Percentiles rank a stretch among this genome's conserved stretches.
Evolutionary conservation across 148 eudicot genomes (phyloP).

Genomic region (Rhododendron ferrugineum): DNA sequence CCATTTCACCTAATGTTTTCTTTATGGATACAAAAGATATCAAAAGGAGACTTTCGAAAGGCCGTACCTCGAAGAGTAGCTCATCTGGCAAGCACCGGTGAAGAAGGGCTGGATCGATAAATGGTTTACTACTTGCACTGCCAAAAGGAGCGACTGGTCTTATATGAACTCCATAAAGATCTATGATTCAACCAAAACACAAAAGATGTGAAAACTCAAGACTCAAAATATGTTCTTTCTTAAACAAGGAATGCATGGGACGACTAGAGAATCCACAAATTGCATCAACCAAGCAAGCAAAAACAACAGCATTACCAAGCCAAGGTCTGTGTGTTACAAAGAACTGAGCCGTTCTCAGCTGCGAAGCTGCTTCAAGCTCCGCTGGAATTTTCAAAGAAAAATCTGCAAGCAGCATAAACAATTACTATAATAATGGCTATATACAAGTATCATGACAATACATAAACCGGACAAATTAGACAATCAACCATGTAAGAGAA

Average conservation of each 20-base stretch:
- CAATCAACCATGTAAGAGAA: not conserved
- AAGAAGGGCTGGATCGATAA: conserved; percentile 60
- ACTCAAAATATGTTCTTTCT: not conserved
- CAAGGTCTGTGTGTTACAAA: conserved; percentile 73
- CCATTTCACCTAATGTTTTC: not conserved
- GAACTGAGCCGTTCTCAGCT: conserved; percentile 61
- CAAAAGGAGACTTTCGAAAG: not conserved
- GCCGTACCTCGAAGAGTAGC: conserved; percentile 80
- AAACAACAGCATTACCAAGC: conserved; percentile 54
- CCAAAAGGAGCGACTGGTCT: conserved; percentile 80
- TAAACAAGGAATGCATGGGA: not conserved
- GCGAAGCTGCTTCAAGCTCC: conserved; percentile 78
- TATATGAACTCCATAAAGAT: conserved; percentile 81
- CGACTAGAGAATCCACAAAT: not conserved
- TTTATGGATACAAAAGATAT: not conserved
- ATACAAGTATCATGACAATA: not conserved
- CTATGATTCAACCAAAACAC: conserved; percentile 22
- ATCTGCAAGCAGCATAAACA: conserved; percentile 29
- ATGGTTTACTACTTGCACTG: conserved; percentile 48
- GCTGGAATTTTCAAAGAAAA: conserved; percentile 41
- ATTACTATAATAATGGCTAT: not conserved
- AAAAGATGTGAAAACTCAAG: not conserved
- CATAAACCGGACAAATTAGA: not conserved
- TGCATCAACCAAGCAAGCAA: not conserved
- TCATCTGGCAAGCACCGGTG: conserved; percentile 86